Evolutionary conservation across 805 yeast species (phyloP).

Genomic region (Candida insectalens): DNA sequence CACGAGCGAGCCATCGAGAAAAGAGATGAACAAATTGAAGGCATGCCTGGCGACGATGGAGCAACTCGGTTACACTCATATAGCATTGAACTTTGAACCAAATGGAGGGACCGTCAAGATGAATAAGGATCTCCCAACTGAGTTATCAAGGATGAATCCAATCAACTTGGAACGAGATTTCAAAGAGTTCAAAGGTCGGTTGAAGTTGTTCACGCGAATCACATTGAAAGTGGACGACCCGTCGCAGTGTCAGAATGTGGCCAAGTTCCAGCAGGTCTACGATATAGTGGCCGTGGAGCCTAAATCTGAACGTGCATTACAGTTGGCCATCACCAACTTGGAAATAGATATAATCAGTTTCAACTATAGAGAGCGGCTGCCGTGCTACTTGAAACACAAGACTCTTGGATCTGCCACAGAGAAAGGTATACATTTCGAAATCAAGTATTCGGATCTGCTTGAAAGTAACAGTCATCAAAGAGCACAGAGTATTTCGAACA

Average conservation of each 20-base stretch:
- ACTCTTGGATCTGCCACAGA: slow-evolving; percentile 75
- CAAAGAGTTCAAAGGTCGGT: slow-evolving; percentile 26
- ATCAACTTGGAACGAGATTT: slow-evolving; percentile 26
- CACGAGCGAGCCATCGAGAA: slow-evolving; percentile 27
- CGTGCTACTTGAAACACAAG: slow-evolving; percentile 75
- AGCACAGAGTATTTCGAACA: slow-evolving; percentile 59
- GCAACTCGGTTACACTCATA: slow-evolving; percentile 60
- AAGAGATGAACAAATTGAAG: slow-evolving; percentile 35
- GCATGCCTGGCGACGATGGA: slow-evolving; percentile 43
- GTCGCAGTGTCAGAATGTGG: slow-evolving; percentile 57
- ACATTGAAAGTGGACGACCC: slow-evolving; percentile 75
- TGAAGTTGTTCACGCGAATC: slow-evolving; percentile 53
- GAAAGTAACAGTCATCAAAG: slow-evolving; percentile 25
- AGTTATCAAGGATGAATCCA: slow-evolving; percentile 29
- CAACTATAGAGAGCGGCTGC: slow-evolving; percentile 53
- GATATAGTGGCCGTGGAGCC: slow-evolving; percentile 84
- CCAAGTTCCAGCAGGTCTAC: slow-evolving; percentile 36
- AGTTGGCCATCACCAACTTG: slow-evolving; percentile 60
- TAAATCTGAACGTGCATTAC: slow-evolving; percentile 64
- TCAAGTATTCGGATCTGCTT: slow-evolving; percentile 53
- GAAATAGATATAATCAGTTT: slow-evolving; percentile 80
- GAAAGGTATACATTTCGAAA: slow-evolving; percentile 76
- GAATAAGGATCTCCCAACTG: slow-evolving; percentile 44
- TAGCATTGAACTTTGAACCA: slow-evolving; percentile 57
- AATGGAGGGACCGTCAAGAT: slow-evolving; percentile 22